Base-by-base conservation (phyloP, 2,329 filamentous ascomycete species). In the Botrytis squamosa region DNA sequence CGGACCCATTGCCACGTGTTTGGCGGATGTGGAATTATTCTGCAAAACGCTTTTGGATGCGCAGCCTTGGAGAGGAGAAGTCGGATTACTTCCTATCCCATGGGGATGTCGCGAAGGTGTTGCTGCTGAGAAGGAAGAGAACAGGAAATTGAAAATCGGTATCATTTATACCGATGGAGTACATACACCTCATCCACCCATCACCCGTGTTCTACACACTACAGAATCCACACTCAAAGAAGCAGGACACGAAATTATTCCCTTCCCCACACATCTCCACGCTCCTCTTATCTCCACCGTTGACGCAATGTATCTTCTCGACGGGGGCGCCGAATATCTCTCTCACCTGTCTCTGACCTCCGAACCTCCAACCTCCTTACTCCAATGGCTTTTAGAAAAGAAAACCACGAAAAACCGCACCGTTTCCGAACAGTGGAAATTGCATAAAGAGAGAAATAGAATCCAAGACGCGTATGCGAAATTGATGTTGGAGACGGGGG, bases 21-120 rank as follows among this genome's bases (percentile, higher is more conserved):
- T 33, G 79, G 86, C 81, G 77, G 86, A 83, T 77, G 88, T 82
- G 79, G 86, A 84, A 20, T 72, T 80, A 8, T 70, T 75, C 10
- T 71, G 66, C 4, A 71, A 38, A 18, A 42, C 52, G 16, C n/a
- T 75, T 3, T 29, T 75, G 38, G 67, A 70, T 33, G 65, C 75
- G 2, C 80, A 85, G 71, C 86, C 86, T 0, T 89, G 87, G 86
- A 79, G 83, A 0, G 74, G 82, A 14, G 88, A 89, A 70, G 85
- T 86, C 1, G 85, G 85, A 59, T 83, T 85, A 42, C 78, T 88
- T 0, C 85, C 85, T 0, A 83, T 89, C 1, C 85, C 86, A 0
- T 89, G 87, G 87, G 78, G 44, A 73, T 12, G n/a, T 36, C 42
- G 63, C 2, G 63, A 65, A 6, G 5, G 5, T 22, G 3, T 4